Conservation (phyloP, 257 asterid species). For the Galeopsis tetrahit region DNA sequence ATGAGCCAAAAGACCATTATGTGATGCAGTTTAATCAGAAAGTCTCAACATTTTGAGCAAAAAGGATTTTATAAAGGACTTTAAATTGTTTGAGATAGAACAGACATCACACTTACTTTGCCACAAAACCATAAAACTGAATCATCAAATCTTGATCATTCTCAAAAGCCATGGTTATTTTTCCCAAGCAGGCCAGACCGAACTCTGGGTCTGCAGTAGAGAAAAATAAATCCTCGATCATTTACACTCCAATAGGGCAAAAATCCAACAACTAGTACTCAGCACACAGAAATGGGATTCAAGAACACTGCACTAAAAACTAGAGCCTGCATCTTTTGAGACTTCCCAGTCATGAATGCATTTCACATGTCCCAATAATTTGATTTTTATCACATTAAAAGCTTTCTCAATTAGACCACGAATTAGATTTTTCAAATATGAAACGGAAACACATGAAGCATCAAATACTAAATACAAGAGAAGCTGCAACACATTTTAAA, state of each 20-base stretch:
- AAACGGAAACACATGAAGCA: neutral
- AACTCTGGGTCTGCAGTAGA: slow-evolving; percentile 72
- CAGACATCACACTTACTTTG: slow-evolving; percentile 55
- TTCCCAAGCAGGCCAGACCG: slow-evolving; percentile 87
- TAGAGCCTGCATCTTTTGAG: neutral
- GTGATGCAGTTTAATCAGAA: neutral
- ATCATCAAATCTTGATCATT: slow-evolving; percentile 83
- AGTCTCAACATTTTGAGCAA: neutral
- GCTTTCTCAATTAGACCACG: neutral
- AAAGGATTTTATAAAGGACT: neutral
- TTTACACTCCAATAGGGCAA: neutral
- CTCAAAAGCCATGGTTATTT: slow-evolving; percentile 68
- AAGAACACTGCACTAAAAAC: slow-evolving; percentile 1
- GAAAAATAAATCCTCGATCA: slow-evolving; percentile 21
- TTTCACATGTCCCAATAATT: neutral
- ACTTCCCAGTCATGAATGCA: slow-evolving; percentile 1
- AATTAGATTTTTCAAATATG: slow-evolving; percentile 5
- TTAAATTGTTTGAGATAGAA: neutral
- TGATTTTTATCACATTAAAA: neutral
- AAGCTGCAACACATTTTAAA: slow-evolving; percentile 18
- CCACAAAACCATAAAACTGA: slow-evolving; percentile 76
- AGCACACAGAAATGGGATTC: slow-evolving; percentile 8
- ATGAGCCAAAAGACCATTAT: neutral
- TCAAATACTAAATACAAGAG: slow-evolving; percentile 11
- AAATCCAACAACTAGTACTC: slow-evolving; percentile 5